Conservation (phyloP, 768 basidiomycete genomes). For the Omphalotus guepiniiformis region DNA sequence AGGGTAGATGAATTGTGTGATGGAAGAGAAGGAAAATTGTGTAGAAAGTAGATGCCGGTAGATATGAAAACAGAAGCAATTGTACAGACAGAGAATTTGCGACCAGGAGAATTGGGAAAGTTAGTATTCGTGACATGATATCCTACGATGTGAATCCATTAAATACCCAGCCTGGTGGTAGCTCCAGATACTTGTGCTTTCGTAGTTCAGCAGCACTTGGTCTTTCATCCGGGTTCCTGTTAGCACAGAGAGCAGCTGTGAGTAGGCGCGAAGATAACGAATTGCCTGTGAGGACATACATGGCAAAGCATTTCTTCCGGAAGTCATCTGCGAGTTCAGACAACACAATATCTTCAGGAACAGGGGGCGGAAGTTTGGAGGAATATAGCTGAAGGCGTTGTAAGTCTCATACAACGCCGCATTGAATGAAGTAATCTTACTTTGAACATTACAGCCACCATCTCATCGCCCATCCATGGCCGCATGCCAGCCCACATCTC, state of each 20-base stretch:
- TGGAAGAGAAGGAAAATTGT: slow-evolving; percentile 15
- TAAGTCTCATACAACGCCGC: background rate
- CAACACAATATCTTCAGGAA: slow-evolving; percentile 78
- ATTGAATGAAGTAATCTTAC: slow-evolving; percentile 36
- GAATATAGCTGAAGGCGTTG: slow-evolving; percentile 65
- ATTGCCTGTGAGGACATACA: slow-evolving; percentile 52
- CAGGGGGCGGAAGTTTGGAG: slow-evolving; percentile 80
- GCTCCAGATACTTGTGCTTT: slow-evolving; percentile 71
- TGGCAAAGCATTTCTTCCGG: slow-evolving; percentile 82
- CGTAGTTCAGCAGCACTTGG: slow-evolving; percentile 77
- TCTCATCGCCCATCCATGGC: slow-evolving; percentile 91
- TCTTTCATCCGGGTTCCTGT: slow-evolving; percentile 78
- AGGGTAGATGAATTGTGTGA: slow-evolving; percentile 9
- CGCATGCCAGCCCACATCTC: slow-evolving; percentile 99
- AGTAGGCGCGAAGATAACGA: slow-evolving; percentile 11
- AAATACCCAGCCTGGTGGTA: slow-evolving; percentile 75
- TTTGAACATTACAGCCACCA: slow-evolving; percentile 92
- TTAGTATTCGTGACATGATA: background rate
- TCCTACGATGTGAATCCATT: slow-evolving; percentile 49
- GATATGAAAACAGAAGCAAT: slow-evolving; percentile 14
- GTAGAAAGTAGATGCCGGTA: slow-evolving; percentile 17
- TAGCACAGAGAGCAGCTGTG: too few species aligned
- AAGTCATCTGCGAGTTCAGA: slow-evolving; percentile 81
- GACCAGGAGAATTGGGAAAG: background rate
- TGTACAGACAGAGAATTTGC: too few species aligned